Percentiles rank a stretch among this genome's conserved stretches.
phyloP scores from a whole-genome alignment of 2,329 filamentous ascomycete genomes.

The Celoporthe dispersa region DNA sequence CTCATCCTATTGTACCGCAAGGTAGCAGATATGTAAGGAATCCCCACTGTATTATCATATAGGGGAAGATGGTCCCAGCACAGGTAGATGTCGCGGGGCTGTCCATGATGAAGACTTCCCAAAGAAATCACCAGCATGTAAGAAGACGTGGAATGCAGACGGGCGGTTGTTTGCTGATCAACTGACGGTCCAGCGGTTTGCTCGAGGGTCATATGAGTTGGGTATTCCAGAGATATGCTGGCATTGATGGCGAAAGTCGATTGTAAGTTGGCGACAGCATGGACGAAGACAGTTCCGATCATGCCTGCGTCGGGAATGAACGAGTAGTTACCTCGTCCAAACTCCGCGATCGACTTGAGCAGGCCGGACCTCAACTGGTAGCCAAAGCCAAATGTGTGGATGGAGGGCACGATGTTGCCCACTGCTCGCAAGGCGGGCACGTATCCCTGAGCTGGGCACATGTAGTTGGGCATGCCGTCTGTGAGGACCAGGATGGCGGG shows the following conservation, averaged over 20 bases:
- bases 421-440: slow-evolving; percentile 55
- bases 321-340: slow-evolving; percentile 60
- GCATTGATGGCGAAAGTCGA: slow-evolving; percentile 59
- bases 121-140: slow-evolving; percentile 46
- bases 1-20: slow-evolving; percentile 43
- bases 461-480: slow-evolving; percentile 59
- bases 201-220: slow-evolving; percentile 42
- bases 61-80: slow-evolving; percentile 36
- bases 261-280: slow-evolving; percentile 65
- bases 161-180: slow-evolving; percentile 38
- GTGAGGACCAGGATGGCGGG: slow-evolving; percentile 59
- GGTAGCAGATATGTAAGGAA: slow-evolving; percentile 39
- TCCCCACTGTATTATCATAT: slow-evolving; percentile 15
- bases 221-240: slow-evolving; percentile 47
- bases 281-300: slow-evolving; percentile 65
- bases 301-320: slow-evolving; percentile 67
- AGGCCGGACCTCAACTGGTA: slow-evolving; percentile 54
- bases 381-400: slow-evolving; percentile 61
- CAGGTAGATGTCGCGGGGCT: slow-evolving; percentile 61
- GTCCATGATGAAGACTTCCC: slow-evolving; percentile 64
- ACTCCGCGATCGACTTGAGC: slow-evolving; percentile 63
- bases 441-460: slow-evolving; percentile 58
- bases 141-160: slow-evolving; percentile 18
- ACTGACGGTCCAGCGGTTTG: slow-evolving; percentile 47
- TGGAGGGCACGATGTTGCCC: slow-evolving; percentile 46